Conservation (phyloP, 495 filamentous ascomycete species). For the Hypoxylon perforatum region DNA sequence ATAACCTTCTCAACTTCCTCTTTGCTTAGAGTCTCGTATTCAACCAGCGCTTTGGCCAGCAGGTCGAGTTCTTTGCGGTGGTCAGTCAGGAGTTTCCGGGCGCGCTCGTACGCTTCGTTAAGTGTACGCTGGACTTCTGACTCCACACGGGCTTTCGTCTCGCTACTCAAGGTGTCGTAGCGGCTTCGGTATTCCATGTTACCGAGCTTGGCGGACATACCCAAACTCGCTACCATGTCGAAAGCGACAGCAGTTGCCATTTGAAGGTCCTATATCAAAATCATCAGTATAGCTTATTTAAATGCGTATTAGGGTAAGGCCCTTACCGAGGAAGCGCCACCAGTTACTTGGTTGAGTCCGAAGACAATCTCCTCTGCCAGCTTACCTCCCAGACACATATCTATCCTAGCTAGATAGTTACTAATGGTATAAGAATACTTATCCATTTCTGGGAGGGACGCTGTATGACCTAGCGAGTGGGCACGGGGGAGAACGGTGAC, state of each 20-base stretch:
- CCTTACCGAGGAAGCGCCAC: slow-evolving; percentile 79
- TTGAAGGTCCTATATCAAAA: slow-evolving; percentile 74
- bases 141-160: slow-evolving; percentile 87
- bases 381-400: slow-evolving; percentile 89
- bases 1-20: slow-evolving; percentile 91
- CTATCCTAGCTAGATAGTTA: slow-evolving; percentile 80
- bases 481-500: slow-evolving; percentile 96
- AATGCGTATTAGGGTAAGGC: slow-evolving; percentile 17
- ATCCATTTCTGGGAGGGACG: slow-evolving; percentile 88
- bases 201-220: slow-evolving; percentile 89
- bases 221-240: slow-evolving; percentile 83
- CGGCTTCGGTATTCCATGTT: slow-evolving; percentile 85
- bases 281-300: slow-evolving; percentile 34
- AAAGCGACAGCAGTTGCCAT: slow-evolving; percentile 82
- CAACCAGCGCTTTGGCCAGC: slow-evolving; percentile 86
- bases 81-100: slow-evolving; percentile 72
- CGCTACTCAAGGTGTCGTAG: slow-evolving; percentile 82
- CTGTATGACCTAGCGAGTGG: slow-evolving; percentile 83
- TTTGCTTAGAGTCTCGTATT: slow-evolving; percentile 91
- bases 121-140: slow-evolving; percentile 84
- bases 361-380: slow-evolving; percentile 94
- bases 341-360: slow-evolving; percentile 86
- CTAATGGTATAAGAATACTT: slow-evolving; percentile 79
- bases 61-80: slow-evolving; percentile 86
- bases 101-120: slow-evolving; percentile 82